Base-by-base conservation (phyloP, 2,329 filamentous ascomycete genomes). In the Onygenales sp. region DNA sequence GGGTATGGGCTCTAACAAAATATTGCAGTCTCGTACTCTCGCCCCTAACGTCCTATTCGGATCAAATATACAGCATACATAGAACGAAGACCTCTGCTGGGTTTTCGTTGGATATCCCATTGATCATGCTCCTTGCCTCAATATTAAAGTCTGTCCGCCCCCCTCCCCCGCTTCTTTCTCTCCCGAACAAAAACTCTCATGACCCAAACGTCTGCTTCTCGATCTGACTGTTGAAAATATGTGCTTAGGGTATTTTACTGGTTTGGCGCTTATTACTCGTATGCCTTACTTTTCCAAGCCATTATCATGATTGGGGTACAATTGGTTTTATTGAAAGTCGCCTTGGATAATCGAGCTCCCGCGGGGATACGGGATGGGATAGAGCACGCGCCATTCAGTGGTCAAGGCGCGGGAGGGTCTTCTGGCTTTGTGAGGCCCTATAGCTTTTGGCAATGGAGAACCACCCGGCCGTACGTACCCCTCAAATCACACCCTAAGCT, bases 51-150 rank as follows among this genome's bases (percentile, higher is more conserved):
- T 83, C 79, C 60, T 85, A 85, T 70, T 77, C 80, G 56, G 82
- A 85, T 66, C 82, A 85, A 64, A 85, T 85, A 64, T 75, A 81
- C 65, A 80, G 77, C 60, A 85, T 85, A 63, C 77, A 84, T 68
- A 76, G 76, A 59, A 77, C 69, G 54, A 76, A 78, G 60, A 80
- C 73, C 54, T 84, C 81, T 3, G 78, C 78, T 36, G 82, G 82
- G 35, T 85, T 85, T 68, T 84, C 81, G 13, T 71, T 85, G 60
- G 82, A 85, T 62, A 84, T 85, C 39, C 82, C 82, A 13, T 68
- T 85, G 61, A 85, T 85, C 59, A 85, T 85, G 82, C 78, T 85
- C 14, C 73, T 82, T 54, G 78, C 82, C 36, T 83, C 80, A 39
- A 82, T 84, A 54, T 65, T 84, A 14, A 85, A 85, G 78, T 81